These are phyloP conservation scores for Picochlorum sp. DNA, from an alignment of 139 green algal species.

Conservation along the genomic window DNA sequence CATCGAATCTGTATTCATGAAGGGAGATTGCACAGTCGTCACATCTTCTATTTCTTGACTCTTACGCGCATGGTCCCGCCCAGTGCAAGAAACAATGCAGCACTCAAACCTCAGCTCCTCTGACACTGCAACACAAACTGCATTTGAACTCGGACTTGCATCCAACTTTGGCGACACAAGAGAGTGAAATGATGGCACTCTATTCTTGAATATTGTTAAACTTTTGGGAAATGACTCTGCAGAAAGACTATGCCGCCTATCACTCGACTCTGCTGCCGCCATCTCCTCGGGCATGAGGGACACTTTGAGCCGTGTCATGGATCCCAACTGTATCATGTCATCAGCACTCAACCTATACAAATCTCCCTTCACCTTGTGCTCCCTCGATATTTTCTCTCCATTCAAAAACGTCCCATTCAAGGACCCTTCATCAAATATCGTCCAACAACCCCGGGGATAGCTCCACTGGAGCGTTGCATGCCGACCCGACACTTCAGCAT, in stretches of 20 bases:
- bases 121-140: slow-evolving; percentile 14
- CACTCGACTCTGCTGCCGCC: slow-evolving; percentile 10
- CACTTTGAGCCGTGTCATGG: slow-evolving; percentile 31
- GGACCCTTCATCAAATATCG: slow-evolving; percentile 49
- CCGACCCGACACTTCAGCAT: slow-evolving; percentile 59
- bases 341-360: slow-evolving; percentile 33
- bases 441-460: slow-evolving; percentile 29
- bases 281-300: slow-evolving; percentile 28
- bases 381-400: slow-evolving; percentile 40
- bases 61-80: slow-evolving; percentile 34
- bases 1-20: slow-evolving; percentile 19
- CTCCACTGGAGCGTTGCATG: slow-evolving; percentile 52
- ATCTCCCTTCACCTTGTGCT: slow-evolving; percentile 36
- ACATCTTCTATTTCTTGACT: slow-evolving; percentile 34
- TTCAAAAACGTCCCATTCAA: slow-evolving; percentile 70
- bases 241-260: slow-evolving; percentile 13
- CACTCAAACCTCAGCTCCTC: slow-evolving; percentile 36
- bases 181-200: slow-evolving; percentile 22
- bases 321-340: slow-evolving; percentile 42
- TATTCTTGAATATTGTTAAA: slow-evolving; percentile 33
- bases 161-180: slow-evolving; percentile 30
- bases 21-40: slow-evolving; percentile 21
- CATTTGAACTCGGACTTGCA: slow-evolving; percentile 22
- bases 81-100: slow-evolving; percentile 28
- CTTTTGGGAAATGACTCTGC: slow-evolving; percentile 16